A percentile compares a stretch with the other conserved stretches of the same genome.
These are phyloP conservation scores for Saccharomycopsis sp. DNA, from an alignment of 805 yeast genomes.

Conservation along the genomic window DNA sequence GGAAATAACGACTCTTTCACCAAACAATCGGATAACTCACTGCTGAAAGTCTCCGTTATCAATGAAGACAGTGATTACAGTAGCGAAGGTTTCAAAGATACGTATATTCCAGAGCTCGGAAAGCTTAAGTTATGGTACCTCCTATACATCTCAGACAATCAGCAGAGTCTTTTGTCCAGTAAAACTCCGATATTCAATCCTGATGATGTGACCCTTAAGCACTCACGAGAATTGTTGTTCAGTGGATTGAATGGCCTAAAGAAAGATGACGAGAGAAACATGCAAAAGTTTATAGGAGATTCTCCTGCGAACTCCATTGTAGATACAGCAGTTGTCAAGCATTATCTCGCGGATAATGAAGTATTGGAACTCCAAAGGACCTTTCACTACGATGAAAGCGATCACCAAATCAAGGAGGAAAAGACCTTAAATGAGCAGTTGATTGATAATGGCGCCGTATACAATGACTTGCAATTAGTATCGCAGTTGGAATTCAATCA, in stretches of 20 bases:
- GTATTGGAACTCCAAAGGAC: background rate
- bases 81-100: slow-evolving; percentile 3
- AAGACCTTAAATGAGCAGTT: slow-evolving; percentile 23
- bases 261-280: background rate
- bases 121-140: slow-evolving; percentile 60
- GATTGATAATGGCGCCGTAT: slow-evolving; percentile 20
- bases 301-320: too few relatives aligned
- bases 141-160: slow-evolving; percentile 59
- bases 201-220: slow-evolving; percentile 19
- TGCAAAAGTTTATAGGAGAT: background rate
- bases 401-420: slow-evolving; percentile 21
- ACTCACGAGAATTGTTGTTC: slow-evolving; percentile 36
- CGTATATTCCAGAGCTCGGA: slow-evolving; percentile 32
- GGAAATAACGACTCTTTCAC: background rate
- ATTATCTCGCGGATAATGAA: background rate
- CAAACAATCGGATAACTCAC: background rate
- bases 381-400: slow-evolving; percentile 5
- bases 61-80: slow-evolving; percentile 14
- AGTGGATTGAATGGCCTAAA: slow-evolving; percentile 15
- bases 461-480: slow-evolving; percentile 50
- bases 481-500: slow-evolving; percentile 68
- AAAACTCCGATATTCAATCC: slow-evolving; percentile 48
- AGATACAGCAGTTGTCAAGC: background rate
- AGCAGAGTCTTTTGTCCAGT: slow-evolving; percentile 55
- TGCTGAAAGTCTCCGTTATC: background rate